Conservation (phyloP, 768 basidiomycete genomes). For the Kwoniella sp. region DNA sequence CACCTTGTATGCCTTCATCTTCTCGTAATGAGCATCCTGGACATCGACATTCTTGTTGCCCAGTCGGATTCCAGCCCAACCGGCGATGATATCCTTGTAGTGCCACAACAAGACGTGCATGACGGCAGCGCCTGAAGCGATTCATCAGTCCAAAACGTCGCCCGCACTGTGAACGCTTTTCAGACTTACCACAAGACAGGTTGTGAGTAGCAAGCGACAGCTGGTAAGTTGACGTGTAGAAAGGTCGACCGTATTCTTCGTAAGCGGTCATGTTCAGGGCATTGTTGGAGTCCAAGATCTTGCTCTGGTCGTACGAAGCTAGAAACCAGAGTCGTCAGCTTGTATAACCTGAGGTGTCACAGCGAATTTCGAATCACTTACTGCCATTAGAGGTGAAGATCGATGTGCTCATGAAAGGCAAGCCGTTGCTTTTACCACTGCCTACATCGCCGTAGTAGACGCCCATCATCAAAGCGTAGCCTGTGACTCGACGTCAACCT, state of each 20-base stretch:
- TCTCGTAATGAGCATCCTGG: constrained; percentile 58
- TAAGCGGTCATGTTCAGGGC: constrained; percentile 62
- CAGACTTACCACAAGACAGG: constrained; percentile 58
- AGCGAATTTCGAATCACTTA: constrained; percentile 11
- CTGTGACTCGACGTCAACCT: neutral
- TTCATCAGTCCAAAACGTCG: neutral
- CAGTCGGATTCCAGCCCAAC: constrained; percentile 18
- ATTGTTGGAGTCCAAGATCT: constrained; percentile 62
- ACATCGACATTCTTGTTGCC: constrained; percentile 57
- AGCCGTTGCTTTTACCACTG: constrained; percentile 59
- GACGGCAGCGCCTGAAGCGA: constrained; percentile 56
- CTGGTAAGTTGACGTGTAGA: constrained; percentile 62
- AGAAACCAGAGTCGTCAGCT: neutral
- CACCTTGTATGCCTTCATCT: constrained; percentile 48
- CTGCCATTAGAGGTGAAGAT: constrained; percentile 61
- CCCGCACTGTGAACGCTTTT: neutral
- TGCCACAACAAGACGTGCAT: constrained; percentile 63
- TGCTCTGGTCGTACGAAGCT: constrained; percentile 60
- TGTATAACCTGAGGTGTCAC: neutral
- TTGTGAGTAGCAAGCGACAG: constrained; percentile 63
- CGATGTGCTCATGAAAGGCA: constrained; percentile 60
- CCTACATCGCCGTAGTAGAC: constrained; percentile 61
- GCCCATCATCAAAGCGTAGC: constrained; percentile 57
- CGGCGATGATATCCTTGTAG: constrained; percentile 61
- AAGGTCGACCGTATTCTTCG: constrained; percentile 44